Conservation (phyloP, 164 flowering plant genomes). For the grape (Vitis vinifera) region ASM3070453v1 NC_081823.1:512001-512500, state of each 20-base stretch:
- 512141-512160: background rate
- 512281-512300: constrained; percentile 62
- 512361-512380: constrained; percentile 55
- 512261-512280: constrained; percentile 50
- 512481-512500: constrained; percentile 11
- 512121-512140: background rate
- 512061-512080: background rate
- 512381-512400: constrained; percentile 62
- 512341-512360: constrained; percentile 64
- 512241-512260: background rate
- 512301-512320: constrained; percentile 56
- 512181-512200: no score
- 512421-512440: constrained; percentile 42
- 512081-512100: no score
- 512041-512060: constrained; percentile 29
- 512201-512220: no score
- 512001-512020: constrained; percentile 48
- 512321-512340: constrained; percentile 50
- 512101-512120: no score
- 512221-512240: no score
- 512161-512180: no score
- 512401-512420: constrained; percentile 58
- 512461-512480: constrained; percentile 20
- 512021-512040: constrained; percentile 62
- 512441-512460: constrained; percentile 23